Evolutionary conservation across 345 rosid species (phyloP).

Genomic region (Acer saccharum): DNA sequence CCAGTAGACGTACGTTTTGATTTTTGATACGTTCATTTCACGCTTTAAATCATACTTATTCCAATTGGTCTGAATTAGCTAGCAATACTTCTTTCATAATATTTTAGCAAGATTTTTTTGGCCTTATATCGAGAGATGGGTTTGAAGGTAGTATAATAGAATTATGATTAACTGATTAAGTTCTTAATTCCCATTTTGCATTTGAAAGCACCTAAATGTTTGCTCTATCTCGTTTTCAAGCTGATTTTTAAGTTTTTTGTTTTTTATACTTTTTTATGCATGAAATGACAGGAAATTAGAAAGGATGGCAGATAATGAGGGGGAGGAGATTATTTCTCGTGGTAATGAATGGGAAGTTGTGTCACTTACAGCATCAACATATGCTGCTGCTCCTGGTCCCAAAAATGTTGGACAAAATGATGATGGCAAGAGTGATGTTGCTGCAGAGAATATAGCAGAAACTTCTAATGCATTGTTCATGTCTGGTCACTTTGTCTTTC

Average conservation of each 20-base stretch:
- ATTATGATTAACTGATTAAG: not conserved
- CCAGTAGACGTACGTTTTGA: not conserved
- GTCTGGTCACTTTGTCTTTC: slow-evolving; percentile 82
- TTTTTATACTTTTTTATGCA: not conserved
- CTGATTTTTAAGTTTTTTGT: not conserved
- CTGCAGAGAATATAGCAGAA: slow-evolving; percentile 45
- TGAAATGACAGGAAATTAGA: slow-evolving; percentile 9
- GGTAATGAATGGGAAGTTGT: slow-evolving; percentile 98
- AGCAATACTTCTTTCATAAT: not conserved
- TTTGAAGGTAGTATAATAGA: not conserved
- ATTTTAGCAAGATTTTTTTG: not conserved
- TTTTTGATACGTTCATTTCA: not conserved
- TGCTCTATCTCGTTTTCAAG: not conserved
- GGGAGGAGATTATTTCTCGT: slow-evolving; percentile 40
- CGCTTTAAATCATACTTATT: too few relatives aligned
- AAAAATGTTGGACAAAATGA: slow-evolving; percentile 43
- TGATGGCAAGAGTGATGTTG: slow-evolving; percentile 34
- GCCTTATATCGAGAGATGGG: not conserved
- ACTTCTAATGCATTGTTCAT: slow-evolving; percentile 66
- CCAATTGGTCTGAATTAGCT: not conserved
- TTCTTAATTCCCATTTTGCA: not conserved
- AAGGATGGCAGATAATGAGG: slow-evolving; percentile 62
- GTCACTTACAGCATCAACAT: slow-evolving; percentile 87
- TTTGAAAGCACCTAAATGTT: not conserved
- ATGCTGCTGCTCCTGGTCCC: slow-evolving; percentile 91